Evolutionary conservation across 169 alveolate species (phyloP).

Genomic region (Amoebophrya sp.): DNA sequence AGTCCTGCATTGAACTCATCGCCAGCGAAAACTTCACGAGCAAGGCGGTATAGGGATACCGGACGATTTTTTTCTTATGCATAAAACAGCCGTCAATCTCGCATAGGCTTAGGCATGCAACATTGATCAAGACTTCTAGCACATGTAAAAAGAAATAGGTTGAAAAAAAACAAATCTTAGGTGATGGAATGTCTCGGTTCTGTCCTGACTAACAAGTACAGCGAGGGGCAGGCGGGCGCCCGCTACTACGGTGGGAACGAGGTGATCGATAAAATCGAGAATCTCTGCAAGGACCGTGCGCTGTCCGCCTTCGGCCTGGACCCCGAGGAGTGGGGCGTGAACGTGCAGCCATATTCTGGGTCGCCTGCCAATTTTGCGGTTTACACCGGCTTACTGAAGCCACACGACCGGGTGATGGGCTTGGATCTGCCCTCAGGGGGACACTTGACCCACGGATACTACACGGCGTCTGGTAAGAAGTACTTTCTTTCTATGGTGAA

Average conservation of each 20-base stretch:
- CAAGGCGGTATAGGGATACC: conserved; percentile 17
- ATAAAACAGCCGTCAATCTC: no score
- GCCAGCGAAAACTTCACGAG: neutral
- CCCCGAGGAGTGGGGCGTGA: conserved; percentile 92
- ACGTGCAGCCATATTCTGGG: conserved; percentile 92
- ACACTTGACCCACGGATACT: conserved; percentile 85
- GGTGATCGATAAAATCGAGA: conserved; percentile 71
- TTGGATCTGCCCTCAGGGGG: conserved; percentile 94
- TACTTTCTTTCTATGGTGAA: neutral
- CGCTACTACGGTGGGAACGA: conserved; percentile 84
- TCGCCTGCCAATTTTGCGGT: conserved; percentile 95
- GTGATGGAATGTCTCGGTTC: conserved; percentile 59
- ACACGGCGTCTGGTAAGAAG: conserved; percentile 55
- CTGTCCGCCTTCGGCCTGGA: conserved; percentile 79
- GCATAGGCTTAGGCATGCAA: no score
- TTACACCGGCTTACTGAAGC: conserved; percentile 85
- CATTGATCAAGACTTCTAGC: no score
- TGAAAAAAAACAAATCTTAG: neutral
- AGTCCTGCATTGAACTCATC: neutral
- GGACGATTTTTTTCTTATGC: no score
- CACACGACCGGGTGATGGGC: conserved; percentile 93
- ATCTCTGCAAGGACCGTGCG: conserved; percentile 79
- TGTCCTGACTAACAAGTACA: conserved; percentile 77
- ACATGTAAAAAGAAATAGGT: neutral
- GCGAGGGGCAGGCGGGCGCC: conserved; percentile 93